A percentile compares a stretch with the other conserved stretches of the same genome.
phyloP scores from a whole-genome alignment of 2,329 filamentous ascomycete species.

The Aspergillus floridensis region DNA sequence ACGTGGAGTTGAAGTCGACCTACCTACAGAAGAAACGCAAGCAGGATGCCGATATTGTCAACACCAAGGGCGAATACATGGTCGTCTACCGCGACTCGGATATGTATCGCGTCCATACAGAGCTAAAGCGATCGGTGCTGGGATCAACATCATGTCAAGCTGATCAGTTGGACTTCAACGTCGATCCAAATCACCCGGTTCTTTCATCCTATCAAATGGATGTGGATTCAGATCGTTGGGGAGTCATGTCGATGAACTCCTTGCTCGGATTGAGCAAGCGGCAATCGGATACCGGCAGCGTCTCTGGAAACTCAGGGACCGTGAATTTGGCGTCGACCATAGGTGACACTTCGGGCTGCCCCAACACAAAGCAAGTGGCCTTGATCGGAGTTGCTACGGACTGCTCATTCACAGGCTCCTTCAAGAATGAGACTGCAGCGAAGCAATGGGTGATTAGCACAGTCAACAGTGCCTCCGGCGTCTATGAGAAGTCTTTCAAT shows the following conservation, averaged over 20 bases:
- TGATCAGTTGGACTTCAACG: slow-evolving; percentile 78
- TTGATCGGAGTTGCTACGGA: slow-evolving; percentile 90
- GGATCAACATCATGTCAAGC: slow-evolving; percentile 62
- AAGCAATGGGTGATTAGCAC: slow-evolving; percentile 74
- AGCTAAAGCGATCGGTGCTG: slow-evolving; percentile 61
- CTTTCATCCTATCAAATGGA: slow-evolving; percentile 53
- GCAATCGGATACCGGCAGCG: slow-evolving; percentile 66
- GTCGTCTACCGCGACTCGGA: slow-evolving; percentile 91
- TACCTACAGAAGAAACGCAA: slow-evolving; percentile 71
- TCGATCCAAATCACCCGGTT: slow-evolving; percentile 67
- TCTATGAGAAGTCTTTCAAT: slow-evolving; percentile 92
- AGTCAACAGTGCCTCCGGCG: slow-evolving; percentile 80
- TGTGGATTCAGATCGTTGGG: slow-evolving; percentile 49
- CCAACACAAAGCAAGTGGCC: slow-evolving; percentile 84
- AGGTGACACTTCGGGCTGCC: slow-evolving; percentile 79
- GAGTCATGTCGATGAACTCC: slow-evolving; percentile 59
- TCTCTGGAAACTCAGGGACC: slow-evolving; percentile 71
- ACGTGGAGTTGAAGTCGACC: slow-evolving; percentile 72
- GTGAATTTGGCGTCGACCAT: slow-evolving; percentile 77
- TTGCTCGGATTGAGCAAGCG: slow-evolving; percentile 66
- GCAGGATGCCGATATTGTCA: slow-evolving; percentile 65
- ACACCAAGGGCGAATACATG: slow-evolving; percentile 70
- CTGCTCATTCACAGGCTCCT: slow-evolving; percentile 77
- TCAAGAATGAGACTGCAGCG: slow-evolving; percentile 64
- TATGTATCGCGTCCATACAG: slow-evolving; percentile 56